Evolutionary conservation across 139 green algal species (phyloP).

Genomic region (Tetradesmus lagerheimii): DNA sequence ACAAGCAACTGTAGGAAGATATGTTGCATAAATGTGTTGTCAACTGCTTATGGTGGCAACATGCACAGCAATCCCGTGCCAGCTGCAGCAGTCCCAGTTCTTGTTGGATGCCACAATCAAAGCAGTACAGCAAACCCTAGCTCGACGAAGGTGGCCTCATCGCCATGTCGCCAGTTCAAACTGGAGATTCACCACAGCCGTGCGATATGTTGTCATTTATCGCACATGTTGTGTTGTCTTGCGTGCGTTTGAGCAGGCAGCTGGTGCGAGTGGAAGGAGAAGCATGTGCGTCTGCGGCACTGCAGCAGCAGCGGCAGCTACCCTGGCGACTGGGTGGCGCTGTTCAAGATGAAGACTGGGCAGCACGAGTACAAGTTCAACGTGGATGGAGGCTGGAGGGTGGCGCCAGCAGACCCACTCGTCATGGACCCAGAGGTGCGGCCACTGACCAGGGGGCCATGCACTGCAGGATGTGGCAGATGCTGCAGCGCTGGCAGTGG

Average conservation of each 20-base stretch:
- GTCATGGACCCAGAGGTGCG: conserved; percentile 41
- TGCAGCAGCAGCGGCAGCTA: neutral
- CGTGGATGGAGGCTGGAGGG: conserved; percentile 70
- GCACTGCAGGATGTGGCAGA: neutral
- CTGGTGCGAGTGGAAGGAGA: conserved; percentile 32
- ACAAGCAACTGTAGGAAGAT: neutral
- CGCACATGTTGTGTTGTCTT: too few species aligned
- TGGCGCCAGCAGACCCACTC: conserved; percentile 47
- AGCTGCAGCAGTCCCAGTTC: too few species aligned
- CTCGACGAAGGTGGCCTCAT: too few species aligned
- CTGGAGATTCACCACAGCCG: too few species aligned
- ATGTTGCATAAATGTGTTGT: neutral
- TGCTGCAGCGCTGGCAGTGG: neutral
- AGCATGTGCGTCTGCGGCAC: neutral
- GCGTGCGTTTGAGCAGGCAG: neutral
- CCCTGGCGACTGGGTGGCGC: conserved; percentile 37
- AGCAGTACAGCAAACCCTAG: too few species aligned
- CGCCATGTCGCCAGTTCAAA: too few species aligned
- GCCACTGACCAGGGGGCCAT: too few species aligned
- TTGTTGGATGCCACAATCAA: too few species aligned
- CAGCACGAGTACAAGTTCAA: conserved; percentile 71
- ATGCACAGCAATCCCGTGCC: too few species aligned
- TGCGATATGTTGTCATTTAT: too few species aligned
- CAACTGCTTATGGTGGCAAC: too few species aligned
- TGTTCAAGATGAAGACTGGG: conserved; percentile 42